These are phyloP conservation scores for Metschnikowia chrysomelidarum DNA, from an alignment of 805 yeast species.

Conservation along the genomic window DNA sequence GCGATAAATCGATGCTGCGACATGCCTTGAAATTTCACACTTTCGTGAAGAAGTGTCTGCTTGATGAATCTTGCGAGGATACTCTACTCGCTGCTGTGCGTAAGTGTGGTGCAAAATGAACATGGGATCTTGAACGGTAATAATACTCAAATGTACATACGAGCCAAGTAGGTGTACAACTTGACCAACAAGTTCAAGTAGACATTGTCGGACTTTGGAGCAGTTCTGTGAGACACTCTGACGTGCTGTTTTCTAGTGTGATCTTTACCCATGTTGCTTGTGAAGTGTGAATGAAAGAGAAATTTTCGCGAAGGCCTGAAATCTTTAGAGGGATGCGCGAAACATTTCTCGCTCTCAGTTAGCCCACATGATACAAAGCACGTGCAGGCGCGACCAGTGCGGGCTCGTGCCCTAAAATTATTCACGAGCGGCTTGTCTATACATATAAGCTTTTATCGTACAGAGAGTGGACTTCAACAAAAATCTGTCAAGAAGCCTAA, in stretches of 20 bases:
- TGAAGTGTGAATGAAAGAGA: constrained; percentile 8
- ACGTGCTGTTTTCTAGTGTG: constrained; percentile 95
- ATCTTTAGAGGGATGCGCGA: too few species aligned
- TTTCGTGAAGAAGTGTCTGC: too few species aligned
- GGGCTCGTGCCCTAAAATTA: constrained; percentile 9
- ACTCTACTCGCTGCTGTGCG: too few species aligned
- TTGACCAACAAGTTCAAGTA: constrained; percentile 97
- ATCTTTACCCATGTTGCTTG: constrained; percentile 84
- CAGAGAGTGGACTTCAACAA: too few species aligned
- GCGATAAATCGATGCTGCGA: too few species aligned
- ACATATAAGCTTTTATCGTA: background rate
- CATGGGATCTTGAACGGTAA: too few species aligned
- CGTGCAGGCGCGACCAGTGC: constrained; percentile 3
- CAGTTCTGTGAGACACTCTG: constrained; percentile 94
- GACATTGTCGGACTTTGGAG: constrained; percentile 99
- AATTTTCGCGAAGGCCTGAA: background rate
- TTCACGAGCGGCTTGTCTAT: background rate
- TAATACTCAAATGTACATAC: constrained; percentile 57
- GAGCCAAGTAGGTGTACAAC: constrained; percentile 98
- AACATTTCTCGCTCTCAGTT: constrained; percentile 2
- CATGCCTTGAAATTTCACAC: too few species aligned
- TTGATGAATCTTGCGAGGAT: too few species aligned
- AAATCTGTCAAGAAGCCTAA: too few species aligned
- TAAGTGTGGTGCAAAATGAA: too few species aligned
- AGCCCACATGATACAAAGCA: background rate